phyloP scores from a whole-genome alignment of 345 rosid species.

The Geranium rotundifolium region DNA sequence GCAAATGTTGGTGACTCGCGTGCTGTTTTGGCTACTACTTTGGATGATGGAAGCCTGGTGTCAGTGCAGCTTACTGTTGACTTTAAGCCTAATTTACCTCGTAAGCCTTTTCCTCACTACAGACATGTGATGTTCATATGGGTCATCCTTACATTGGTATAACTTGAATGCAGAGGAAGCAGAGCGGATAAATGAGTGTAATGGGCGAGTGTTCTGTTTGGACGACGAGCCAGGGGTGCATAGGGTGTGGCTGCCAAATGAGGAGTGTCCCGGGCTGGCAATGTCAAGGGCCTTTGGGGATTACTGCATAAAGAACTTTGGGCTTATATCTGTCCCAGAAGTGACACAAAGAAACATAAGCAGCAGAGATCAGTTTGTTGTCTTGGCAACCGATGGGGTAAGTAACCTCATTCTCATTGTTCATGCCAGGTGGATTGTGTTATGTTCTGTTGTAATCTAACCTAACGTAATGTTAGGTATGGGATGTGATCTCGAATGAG shows the following conservation, averaged over 20 bases:
- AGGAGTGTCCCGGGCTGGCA: constrained; percentile 74
- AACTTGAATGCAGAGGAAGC: constrained; percentile 55
- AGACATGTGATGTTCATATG: not conserved
- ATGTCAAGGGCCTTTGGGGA: constrained; percentile 98
- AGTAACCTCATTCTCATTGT: not conserved
- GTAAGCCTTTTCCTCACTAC: constrained; percentile 32
- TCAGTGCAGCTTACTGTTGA: constrained; percentile 77
- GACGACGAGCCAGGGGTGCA: constrained; percentile 87
- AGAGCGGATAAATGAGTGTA: constrained; percentile 56
- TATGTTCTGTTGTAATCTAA: too few species aligned
- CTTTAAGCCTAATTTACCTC: constrained; percentile 77
- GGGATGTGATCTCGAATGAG: constrained; percentile 87
- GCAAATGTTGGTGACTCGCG: constrained; percentile 94
- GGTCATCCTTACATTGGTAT: not conserved
- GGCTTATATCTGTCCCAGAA: constrained; percentile 80
- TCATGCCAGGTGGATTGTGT: not conserved
- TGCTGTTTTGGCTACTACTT: constrained; percentile 71
- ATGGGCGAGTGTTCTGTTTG: constrained; percentile 65
- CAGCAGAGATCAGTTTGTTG: constrained; percentile 58
- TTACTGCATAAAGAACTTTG: constrained; percentile 69
- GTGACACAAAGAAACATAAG: constrained; percentile 70
- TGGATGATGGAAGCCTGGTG: constrained; percentile 61
- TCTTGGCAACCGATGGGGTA: constrained; percentile 93
- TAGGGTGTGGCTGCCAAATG: constrained; percentile 78
- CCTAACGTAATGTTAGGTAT: constrained; percentile 31